Percentiles rank a stretch among this genome's conserved stretches.
These are phyloP conservation scores for Davidsoniella virescens DNA, from an alignment of 2,329 filamentous ascomycete species.

Conservation along the genomic window DNA sequence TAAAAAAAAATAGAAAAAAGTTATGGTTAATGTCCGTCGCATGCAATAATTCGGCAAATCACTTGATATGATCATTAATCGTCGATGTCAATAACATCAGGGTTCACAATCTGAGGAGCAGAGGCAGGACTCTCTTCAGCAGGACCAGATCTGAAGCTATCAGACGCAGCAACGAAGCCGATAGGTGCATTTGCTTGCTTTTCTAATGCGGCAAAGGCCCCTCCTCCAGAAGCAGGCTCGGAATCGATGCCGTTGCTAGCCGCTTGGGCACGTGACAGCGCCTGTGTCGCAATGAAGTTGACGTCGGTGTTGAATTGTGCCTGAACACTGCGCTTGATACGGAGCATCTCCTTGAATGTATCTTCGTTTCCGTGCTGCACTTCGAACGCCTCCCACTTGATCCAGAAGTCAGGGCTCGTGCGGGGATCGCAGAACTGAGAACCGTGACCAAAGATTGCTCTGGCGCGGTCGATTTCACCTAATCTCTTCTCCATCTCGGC, in stretches of 20 bases:
- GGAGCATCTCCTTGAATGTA: conserved; percentile 97
- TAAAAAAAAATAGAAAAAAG: conserved; percentile 11
- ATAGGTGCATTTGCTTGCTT: conserved; percentile 73
- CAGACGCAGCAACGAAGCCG: conserved; percentile 67
- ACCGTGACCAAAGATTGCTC: conserved; percentile 90
- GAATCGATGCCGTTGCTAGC: conserved; percentile 26
- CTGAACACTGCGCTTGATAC: conserved; percentile 92
- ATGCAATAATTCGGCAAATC: not conserved
- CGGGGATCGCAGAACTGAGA: conserved; percentile 95
- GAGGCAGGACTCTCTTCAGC: conserved; percentile 37
- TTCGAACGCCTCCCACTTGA: conserved; percentile 93
- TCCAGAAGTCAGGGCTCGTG: conserved; percentile 81
- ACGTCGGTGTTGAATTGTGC: conserved; percentile 98
- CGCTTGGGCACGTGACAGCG: conserved; percentile 67
- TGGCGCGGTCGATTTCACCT: conserved; percentile 84
- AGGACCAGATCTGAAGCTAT: conserved; percentile 43
- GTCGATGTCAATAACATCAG: conserved; percentile 71
- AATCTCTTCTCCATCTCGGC: conserved; percentile 88
- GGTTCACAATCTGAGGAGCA: conserved; percentile 44
- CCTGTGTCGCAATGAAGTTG: conserved; percentile 94
- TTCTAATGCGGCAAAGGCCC: conserved; percentile 83
- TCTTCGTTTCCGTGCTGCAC: conserved; percentile 97
- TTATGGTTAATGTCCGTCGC: not conserved
- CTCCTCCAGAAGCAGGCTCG: conserved; percentile 28
- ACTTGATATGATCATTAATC: conserved; percentile 24